Evolutionary conservation across 2,329 filamentous ascomycete species (phyloP), one percentile per base, ranked within the genome.

Genomic region (Chaetomiaceae sp.): DNA sequence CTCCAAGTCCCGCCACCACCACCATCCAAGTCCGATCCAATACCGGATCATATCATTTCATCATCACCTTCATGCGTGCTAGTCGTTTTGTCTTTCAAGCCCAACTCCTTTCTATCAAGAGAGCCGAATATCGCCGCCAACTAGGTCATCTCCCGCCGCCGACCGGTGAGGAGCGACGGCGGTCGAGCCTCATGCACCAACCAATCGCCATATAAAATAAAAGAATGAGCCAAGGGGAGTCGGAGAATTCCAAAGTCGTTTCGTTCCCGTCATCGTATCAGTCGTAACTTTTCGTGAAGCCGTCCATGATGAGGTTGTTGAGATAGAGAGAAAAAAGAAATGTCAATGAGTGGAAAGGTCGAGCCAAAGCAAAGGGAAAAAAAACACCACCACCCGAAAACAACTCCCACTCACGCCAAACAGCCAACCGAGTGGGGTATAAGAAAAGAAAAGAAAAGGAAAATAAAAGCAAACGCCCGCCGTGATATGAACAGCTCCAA

Each of bases 401-500:
- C 13, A 46, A 37, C 16, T 45, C 38, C 6, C 27, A 27, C 25
- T 27, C 25, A 10, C 25, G 25, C 25, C 44, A 38, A 44, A 48
- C 40, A 16, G 38, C 49, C 50, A 16, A 44, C 31, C 2, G 20
- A 48, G 50, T 48, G 6, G 50, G 42, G 50, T 38, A 46, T 51
- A 48, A 33, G 27, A 34, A 40, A 48, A 53, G 14, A 17, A 42
- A 37, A 13, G 48, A 44, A 37, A 46, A 33, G 44, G 41, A 30
- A 51, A 13, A 14, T 19, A 25, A 13, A 35, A 46, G 43, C 49
- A 46, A 23, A 46, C 40, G 48, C 51, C 58, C 52, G 53, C 58
- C 46, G 55, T 31, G 53, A 59, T 52, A 55, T 60, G 54, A 60
- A 59, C 55, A 57, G 44, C 51, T 50, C 50, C 51, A 50, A 52